These are phyloP conservation scores for Dothistroma pini DNA, from an alignment of 2,329 filamentous ascomycete genomes.

Conservation along the genomic window DNA sequence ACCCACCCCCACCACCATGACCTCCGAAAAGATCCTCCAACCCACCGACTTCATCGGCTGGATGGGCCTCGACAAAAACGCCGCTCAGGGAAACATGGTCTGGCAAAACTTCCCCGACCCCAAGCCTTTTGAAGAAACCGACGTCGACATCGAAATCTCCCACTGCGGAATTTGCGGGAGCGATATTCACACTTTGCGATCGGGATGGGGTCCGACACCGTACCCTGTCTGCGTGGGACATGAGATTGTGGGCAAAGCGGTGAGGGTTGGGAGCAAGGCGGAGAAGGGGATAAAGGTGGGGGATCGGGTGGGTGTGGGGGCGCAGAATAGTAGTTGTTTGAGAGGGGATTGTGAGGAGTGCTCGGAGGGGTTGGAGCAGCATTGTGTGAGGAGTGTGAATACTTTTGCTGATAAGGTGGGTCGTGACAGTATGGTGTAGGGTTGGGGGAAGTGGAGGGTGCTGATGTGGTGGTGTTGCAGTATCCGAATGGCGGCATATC, in stretches of 20 bases:
- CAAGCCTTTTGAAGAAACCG: slow-evolving; percentile 40
- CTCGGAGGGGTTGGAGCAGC: slow-evolving; percentile 35
- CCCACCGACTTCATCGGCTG: slow-evolving; percentile 56
- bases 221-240: slow-evolving; percentile 37
- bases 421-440: background rate
- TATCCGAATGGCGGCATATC: slow-evolving; percentile 41
- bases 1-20: slow-evolving; percentile 3
- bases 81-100: slow-evolving; percentile 52
- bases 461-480: background rate
- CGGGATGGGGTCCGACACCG: slow-evolving; percentile 45
- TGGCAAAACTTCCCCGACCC: slow-evolving; percentile 45
- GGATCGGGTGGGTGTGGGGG: slow-evolving; percentile 49
- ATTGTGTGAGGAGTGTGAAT: slow-evolving; percentile 30
- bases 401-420: slow-evolving; percentile 31
- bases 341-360: slow-evolving; percentile 52
- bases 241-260: slow-evolving; percentile 35
- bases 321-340: slow-evolving; percentile 48
- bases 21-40: slow-evolving; percentile 15
- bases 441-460: background rate
- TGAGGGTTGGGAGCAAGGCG: slow-evolving; percentile 32
- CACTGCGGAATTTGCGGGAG: slow-evolving; percentile 39
- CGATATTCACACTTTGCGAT: slow-evolving; percentile 33
- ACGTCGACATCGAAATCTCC: slow-evolving; percentile 42
- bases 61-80: slow-evolving; percentile 50
- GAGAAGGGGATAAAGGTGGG: slow-evolving; percentile 34